Evolutionary conservation across 768 basidiomycete genomes (phyloP).

Genomic region (Serendipita sp.): DNA sequence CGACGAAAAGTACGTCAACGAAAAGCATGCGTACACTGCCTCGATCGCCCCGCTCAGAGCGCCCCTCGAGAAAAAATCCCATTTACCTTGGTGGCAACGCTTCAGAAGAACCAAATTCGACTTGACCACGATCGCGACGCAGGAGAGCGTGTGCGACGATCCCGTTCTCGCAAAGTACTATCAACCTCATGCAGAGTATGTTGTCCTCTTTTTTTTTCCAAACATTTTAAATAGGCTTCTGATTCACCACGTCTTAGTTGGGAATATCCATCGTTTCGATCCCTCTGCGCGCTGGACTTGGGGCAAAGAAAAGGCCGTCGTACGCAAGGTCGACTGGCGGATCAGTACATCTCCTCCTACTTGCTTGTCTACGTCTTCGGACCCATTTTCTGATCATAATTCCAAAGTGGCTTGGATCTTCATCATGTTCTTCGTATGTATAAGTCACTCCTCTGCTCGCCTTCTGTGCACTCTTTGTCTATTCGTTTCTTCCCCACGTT

Average conservation of each 20-base stretch:
- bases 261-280: slow-evolving; percentile 50
- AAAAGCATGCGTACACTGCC: no score
- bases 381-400: not conserved
- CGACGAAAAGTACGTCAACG: no score
- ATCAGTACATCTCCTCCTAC: slow-evolving; percentile 41
- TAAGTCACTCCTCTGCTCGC: slow-evolving; percentile 15
- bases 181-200: slow-evolving; percentile 34
- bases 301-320: slow-evolving; percentile 44
- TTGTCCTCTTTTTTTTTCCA: no score
- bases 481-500: no score
- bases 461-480: not conserved
- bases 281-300: slow-evolving; percentile 54
- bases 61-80: no score
- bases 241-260: no score
- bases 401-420: slow-evolving; percentile 15
- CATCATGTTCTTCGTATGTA: slow-evolving; percentile 41
- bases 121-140: slow-evolving; percentile 40
- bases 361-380: not conserved
- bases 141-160: slow-evolving; percentile 48
- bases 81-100: no score
- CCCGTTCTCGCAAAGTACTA: slow-evolving; percentile 34
- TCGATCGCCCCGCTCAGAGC: no score
- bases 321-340: slow-evolving; percentile 43
- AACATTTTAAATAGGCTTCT: no score
- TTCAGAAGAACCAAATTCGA: slow-evolving; percentile 16